Conservation (phyloP, 768 basidiomycete species). For the Leccinum broughii region DNA sequence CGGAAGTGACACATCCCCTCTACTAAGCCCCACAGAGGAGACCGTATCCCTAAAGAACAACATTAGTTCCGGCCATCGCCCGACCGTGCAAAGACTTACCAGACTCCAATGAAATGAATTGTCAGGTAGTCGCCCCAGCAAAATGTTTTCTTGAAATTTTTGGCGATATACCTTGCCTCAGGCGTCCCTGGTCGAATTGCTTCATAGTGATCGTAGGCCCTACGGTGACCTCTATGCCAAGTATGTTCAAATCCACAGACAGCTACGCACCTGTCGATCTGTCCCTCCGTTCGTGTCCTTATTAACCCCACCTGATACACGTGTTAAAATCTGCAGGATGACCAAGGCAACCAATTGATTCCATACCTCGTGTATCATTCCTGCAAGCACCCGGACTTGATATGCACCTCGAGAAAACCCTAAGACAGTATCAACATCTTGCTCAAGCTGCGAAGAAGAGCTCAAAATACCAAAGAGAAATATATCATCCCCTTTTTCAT, state of each 20-base stretch:
- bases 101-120: conserved; percentile 43
- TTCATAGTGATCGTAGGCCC: not conserved
- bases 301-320: not conserved
- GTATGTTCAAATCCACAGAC: not conserved
- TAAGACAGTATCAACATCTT: no score
- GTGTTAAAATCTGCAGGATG: not conserved
- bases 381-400: no score
- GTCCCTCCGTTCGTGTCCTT: not conserved
- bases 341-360: not conserved
- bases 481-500: no score
- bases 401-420: no score
- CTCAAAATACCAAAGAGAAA: no score
- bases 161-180: not conserved
- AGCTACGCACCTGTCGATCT: not conserved
- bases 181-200: not conserved
- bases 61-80: not conserved
- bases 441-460: no score
- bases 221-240: not conserved
- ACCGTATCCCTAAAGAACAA: no score
- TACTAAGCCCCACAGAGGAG: no score
- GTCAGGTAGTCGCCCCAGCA: not conserved
- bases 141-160: not conserved
- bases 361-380: no score
- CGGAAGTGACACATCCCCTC: no score
- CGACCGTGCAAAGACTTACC: conserved; percentile 32